Base-by-base conservation (phyloP, 1,139 yeast species). In the Tardiomyces depauwii region DNA sequence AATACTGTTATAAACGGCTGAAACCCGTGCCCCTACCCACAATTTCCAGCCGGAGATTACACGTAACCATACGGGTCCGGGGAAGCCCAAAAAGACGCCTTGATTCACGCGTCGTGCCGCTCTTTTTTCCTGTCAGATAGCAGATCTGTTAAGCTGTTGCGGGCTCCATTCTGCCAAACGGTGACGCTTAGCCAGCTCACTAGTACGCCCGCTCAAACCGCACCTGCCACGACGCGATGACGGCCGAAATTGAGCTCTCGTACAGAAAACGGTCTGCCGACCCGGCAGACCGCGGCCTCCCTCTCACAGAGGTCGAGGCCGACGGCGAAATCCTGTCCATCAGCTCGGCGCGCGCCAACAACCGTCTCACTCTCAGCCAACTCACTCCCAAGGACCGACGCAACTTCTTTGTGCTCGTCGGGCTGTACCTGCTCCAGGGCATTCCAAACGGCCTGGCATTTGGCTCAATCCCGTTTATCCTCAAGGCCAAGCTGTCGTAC, bases 381-480 rank as follows among this genome's bases (percentile, higher is more conserved):
- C 55, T 65, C 39, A 52, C 55, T 3, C 54, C 55, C 1, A 48
- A 51, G 10, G 70, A 65, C 49, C 53, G 65, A 23, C 82, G 82
- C 18, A 86, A 89, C 47, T 91, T 91, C 60, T 66, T 74, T 40
- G 72, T 89, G 14, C 67, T 91, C 46, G 80, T 86, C 10, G 58
- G 83, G 9, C 66, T 91, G 27, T 91, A 91, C 59, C 67, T 88
- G 42, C 72, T 89, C 12, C 98, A 91, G 62, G 99, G 98, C 23
- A 80, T 91, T 3, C 98, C 98, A 0, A 94, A 89, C 14, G 99
- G 99, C 0, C 66, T 91, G 40, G 95, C 96, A 2, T 88, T 91
- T 68, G 98, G 98, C 2, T 82, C 95, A 1, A 74, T 91, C n/a
- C 99, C 98, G 1, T 91, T 89, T 58, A 69, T 93, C 32, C 70